Evolutionary conservation across 2,329 filamentous ascomycete species (phyloP).

Genomic region (Fusarium nygamai): DNA sequence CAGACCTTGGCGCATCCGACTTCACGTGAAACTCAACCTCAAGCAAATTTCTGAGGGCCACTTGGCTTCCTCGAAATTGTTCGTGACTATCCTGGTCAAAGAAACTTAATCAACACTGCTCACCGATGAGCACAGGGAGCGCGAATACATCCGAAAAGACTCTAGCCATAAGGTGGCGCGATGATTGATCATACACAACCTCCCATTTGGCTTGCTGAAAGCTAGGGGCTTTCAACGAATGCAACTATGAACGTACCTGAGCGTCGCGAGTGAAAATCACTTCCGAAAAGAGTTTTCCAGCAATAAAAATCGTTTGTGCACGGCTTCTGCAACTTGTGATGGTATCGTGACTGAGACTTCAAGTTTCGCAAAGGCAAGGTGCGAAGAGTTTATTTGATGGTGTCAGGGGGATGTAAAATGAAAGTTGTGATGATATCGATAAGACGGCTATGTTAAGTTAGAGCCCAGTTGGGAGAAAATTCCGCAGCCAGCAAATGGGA

Average conservation of each 20-base stretch:
- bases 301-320: background rate
- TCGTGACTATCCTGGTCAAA: conserved; percentile 1
- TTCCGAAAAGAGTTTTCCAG: background rate
- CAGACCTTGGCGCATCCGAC: conserved; percentile 1
- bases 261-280: background rate
- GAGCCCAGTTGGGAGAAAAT: conserved; percentile 20
- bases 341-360: background rate
- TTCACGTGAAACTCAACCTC: background rate
- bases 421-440: conserved; percentile 38
- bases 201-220: conserved; percentile 20
- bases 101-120: conserved; percentile 26
- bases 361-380: conserved; percentile 6
- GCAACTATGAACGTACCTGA: conserved; percentile 26
- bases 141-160: conserved; percentile 13
- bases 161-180: conserved; percentile 18
- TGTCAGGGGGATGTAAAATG: conserved; percentile 25
- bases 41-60: background rate
- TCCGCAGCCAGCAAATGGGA: conserved; percentile 18
- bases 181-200: conserved; percentile 17
- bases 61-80: conserved; percentile 6
- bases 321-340: background rate
- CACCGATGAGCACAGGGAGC: background rate
- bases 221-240: conserved; percentile 10
- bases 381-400: background rate
- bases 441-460: conserved; percentile 4